phyloP scores from a whole-genome alignment of 192 early-diverging fungal genomes.

The Coemansia sp. region DNA sequence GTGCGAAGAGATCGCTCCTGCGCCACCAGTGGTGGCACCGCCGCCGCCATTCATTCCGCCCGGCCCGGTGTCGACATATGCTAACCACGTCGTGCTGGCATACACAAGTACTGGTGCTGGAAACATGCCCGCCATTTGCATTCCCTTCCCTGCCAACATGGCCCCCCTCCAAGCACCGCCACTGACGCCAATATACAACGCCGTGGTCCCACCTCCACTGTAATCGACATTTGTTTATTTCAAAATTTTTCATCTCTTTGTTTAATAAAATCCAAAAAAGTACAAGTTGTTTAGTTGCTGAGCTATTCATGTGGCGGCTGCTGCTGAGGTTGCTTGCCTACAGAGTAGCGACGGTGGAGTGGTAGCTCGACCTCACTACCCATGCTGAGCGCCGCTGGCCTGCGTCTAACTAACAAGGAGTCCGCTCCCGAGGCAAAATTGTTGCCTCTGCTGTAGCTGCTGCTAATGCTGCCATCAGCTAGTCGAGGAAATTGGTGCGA shows the following conservation, averaged over 20 bases:
- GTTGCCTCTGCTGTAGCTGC: constrained; percentile 16
- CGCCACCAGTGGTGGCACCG: constrained; percentile 13
- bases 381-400: constrained; percentile 29
- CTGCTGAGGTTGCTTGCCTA: neutral
- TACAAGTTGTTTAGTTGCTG: neutral
- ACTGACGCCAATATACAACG: constrained; percentile 40
- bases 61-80: constrained; percentile 12
- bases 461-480: neutral
- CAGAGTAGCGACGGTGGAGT: constrained; percentile 25
- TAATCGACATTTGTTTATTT: constrained; percentile 9
- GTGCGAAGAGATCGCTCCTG: constrained; percentile 14
- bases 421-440: constrained; percentile 10
- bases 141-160: constrained; percentile 32
- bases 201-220: constrained; percentile 23
- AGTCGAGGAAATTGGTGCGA: constrained; percentile 25
- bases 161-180: constrained; percentile 23
- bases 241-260: too few relatives aligned
- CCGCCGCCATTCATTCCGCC: constrained; percentile 12
- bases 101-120: constrained; percentile 47
- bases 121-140: constrained; percentile 53
- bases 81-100: constrained; percentile 40
- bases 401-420: constrained; percentile 34
- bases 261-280: neutral
- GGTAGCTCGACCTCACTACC: constrained; percentile 35
- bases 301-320: neutral